These are phyloP conservation scores for Galerina sulciceps DNA, from an alignment of 768 basidiomycete species.

Conservation along the genomic window DNA sequence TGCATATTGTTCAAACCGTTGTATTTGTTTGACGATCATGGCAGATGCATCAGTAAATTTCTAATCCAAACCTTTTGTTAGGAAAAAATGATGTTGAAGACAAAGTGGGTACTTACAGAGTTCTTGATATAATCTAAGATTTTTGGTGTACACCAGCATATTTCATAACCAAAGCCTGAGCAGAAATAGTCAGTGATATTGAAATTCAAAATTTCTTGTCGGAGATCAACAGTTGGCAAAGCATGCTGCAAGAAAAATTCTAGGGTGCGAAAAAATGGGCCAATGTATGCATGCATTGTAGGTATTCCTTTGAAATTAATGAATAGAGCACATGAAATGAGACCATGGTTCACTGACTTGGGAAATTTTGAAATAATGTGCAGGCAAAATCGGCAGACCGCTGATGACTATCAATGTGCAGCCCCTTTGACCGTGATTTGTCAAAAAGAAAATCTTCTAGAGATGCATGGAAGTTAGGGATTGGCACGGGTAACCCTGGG, in stretches of 20 bases:
- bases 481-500: no score
- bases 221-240: not conserved
- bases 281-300: not conserved
- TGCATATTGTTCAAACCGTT: no score
- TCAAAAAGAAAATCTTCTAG: conserved; percentile 8
- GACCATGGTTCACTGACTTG: not conserved
- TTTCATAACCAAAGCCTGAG: not conserved
- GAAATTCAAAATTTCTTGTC: not conserved
- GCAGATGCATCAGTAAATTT: no score
- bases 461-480: conserved; percentile 10
- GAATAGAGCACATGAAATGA: no score
- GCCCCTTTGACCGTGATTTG: not conserved
- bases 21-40: no score
- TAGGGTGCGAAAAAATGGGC: not conserved
- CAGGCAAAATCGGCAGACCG: not conserved
- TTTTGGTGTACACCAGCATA: no score
- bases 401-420: not conserved
- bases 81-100: no score
- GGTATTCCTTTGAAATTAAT: not conserved
- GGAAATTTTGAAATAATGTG: not conserved
- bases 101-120: no score
- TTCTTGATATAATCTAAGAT: no score
- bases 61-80: no score
- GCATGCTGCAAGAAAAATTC: not conserved
- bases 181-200: not conserved